Evolutionary conservation across 2,329 filamentous ascomycete species (phyloP), one percentile per base, ranked within the genome.

Genomic region (Diaporthe citrichinensis): DNA sequence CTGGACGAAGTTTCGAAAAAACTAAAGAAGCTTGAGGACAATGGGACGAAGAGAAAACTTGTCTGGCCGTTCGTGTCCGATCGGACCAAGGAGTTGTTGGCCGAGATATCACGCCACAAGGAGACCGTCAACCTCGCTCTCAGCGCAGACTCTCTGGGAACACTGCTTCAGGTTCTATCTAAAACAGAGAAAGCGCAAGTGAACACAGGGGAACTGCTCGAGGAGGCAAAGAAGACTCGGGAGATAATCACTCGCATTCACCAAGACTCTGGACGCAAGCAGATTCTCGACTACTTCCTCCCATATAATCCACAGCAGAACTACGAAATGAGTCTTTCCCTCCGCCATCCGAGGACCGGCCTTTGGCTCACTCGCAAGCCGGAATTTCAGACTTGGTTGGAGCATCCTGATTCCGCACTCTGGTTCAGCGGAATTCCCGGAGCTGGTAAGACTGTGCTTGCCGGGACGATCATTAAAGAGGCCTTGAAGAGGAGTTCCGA

Each of bases 351-450:
- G 7, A 76, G 71, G 17, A 81, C 81, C 2, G 78, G 80, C 0
- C 41, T 75, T 3, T 81, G 80, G 81, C 55, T 82, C 1, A 68
- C 65, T 7, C 41, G 76, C 1, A 58, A 73, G 55, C 72, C 51
- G 0, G 62, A 73, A 8, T 79, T 81, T 36, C 76, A 77, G 23
- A 53, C 72, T 1, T 82, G 81, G 81, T 69, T 79, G 4, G n/a
- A 68, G 0, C 75, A 41, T 8, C 55, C 77, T 10, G 68, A 74
- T 28, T 77, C 77, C 1, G 79, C 72, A 14, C 65, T 82, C 12
- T 82, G 80, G 81, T 68, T 82, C 0, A 79, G 68, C 41, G 80
- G 81, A 3, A 82, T 81, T 23, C 79, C 80, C 0, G 81, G 81
- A 0, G 79, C 78, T 34, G 80, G 81, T 2, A 82, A 82, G 55